These are phyloP conservation scores for Talaromyces sp. DNA, from an alignment of 2,329 filamentous ascomycete species.

Conservation along the genomic window DNA sequence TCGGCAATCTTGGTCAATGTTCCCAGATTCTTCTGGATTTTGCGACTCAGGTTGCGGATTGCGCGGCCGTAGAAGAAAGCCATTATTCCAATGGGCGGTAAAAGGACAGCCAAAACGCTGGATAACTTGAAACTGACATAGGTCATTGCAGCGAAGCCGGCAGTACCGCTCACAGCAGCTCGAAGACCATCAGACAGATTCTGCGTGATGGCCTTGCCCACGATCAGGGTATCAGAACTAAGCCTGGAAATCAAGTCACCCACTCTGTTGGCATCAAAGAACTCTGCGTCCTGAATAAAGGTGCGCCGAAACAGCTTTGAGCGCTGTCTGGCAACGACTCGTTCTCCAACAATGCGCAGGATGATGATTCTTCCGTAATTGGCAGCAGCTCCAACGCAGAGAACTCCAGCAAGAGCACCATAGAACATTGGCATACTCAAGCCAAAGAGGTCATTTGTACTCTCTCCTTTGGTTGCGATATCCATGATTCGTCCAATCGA, in stretches of 20 bases:
- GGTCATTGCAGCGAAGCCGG: constrained; percentile 90
- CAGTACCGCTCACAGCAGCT: constrained; percentile 80
- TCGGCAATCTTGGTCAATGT: constrained; percentile 95
- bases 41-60: constrained; percentile 82
- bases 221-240: constrained; percentile 93
- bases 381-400: constrained; percentile 77
- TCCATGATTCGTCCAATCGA: constrained; percentile 95
- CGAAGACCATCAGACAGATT: constrained; percentile 95
- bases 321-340: constrained; percentile 83
- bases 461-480: constrained; percentile 69
- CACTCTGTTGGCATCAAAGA: constrained; percentile 96
- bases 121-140: constrained; percentile 91
- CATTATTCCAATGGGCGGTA: constrained; percentile 83
- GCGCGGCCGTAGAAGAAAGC: constrained; percentile 88
- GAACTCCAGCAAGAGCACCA: constrained; percentile 65
- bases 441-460: constrained; percentile 67
- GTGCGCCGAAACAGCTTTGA: constrained; percentile 88
- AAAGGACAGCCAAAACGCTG: constrained; percentile 76
- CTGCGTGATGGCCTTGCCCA: constrained; percentile 97
- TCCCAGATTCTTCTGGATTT: constrained; percentile 90
- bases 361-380: constrained; percentile 95
- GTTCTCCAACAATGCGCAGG: constrained; percentile 87
- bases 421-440: constrained; percentile 86
- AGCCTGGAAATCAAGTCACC: constrained; percentile 94
- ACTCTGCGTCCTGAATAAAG: constrained; percentile 95